Base-by-base conservation (phyloP, 192 early-diverging fungal species). In the Coemansia interrupta region DNA sequence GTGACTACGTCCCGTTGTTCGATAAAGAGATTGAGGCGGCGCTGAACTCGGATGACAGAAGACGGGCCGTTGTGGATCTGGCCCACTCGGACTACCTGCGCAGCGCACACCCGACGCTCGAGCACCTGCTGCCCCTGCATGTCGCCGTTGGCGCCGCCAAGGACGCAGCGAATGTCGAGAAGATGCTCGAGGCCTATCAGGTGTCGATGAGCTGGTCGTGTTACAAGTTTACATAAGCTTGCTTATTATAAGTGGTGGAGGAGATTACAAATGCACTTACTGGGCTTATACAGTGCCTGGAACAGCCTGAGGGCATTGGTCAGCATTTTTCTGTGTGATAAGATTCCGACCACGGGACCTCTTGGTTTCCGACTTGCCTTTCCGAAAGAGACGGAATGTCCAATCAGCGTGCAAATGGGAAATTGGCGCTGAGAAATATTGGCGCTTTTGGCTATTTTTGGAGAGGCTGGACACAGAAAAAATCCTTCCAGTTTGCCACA, bases 81-180 rank as follows among this genome's bases (percentile, higher is more conserved):
- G 65, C 66, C 0, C 18, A 63, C 17, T 83, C 83, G 2, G 53
- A 68, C 17, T 20, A 54, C 8, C 60, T 87, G 47, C 61, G 74
- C 56, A 57, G 71, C 20, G 82, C 81, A 24, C 88, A 89, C 61
- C 87, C 87, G 17, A 83, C 85, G 0, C 62, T 84, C 18, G 87
- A 89, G 26, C 87, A 89, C 61, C 60, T 89, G 15, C 53, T 89
- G 10, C 87, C 87, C 13, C 71, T 86, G 61, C 85, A 87, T 73
- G 79, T 87, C 36, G 87, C 81, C 0, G 58, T 82, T 20, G 87
- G 87, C 10, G 86, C 85, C 9, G 84, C 86, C 0, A 82, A 80
- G 13, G 63, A 58, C 13, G 78, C 47, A 7, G 73, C 52, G 23
- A 68, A 13, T 65, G 59, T 19, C 49, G 65, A 29, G 60, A 81